phyloP scores from a whole-genome alignment of 495 filamentous ascomycete species.

The Penicillium cosmopolitanum region DNA sequence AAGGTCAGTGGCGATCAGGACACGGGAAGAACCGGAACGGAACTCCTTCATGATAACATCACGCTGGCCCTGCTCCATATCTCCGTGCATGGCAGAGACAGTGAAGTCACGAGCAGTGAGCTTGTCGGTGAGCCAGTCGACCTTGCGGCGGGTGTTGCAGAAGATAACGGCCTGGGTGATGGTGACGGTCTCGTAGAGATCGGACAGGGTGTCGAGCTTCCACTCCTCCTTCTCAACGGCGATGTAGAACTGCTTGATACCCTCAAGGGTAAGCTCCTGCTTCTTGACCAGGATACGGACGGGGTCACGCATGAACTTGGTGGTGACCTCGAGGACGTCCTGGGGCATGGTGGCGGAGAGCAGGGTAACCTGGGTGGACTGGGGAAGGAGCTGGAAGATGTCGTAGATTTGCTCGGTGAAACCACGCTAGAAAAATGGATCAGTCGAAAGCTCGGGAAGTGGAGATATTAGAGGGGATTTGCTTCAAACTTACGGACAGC shows the following conservation, averaged over 20 bases:
- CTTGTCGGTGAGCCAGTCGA: constrained; percentile 99
- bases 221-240: constrained; percentile 99
- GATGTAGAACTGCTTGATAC: constrained; percentile 99
- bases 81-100: constrained; percentile 98
- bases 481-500: constrained; percentile 54
- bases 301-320: constrained; percentile 99
- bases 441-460: not conserved
- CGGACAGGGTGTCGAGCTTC: constrained; percentile 99
- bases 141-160: constrained; percentile 99
- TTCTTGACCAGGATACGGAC: constrained; percentile 99
- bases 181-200: constrained; percentile 98
- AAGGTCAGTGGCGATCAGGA: constrained; percentile 96
- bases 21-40: constrained; percentile 94
- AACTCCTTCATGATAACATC: constrained; percentile 99
- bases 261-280: constrained; percentile 97
- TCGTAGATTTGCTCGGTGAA: constrained; percentile 99
- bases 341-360: constrained; percentile 97
- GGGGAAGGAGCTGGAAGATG: constrained; percentile 97
- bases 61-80: constrained; percentile 97
- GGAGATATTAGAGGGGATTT: not conserved
- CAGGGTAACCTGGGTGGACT: constrained; percentile 96
- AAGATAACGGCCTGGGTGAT: constrained; percentile 99
- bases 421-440: constrained; percentile 57
- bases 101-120: constrained; percentile 97
- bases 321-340: constrained; percentile 98